phyloP scores from a whole-genome alignment of 495 filamentous ascomycete species.

The Penicillium diatomitis region DNA sequence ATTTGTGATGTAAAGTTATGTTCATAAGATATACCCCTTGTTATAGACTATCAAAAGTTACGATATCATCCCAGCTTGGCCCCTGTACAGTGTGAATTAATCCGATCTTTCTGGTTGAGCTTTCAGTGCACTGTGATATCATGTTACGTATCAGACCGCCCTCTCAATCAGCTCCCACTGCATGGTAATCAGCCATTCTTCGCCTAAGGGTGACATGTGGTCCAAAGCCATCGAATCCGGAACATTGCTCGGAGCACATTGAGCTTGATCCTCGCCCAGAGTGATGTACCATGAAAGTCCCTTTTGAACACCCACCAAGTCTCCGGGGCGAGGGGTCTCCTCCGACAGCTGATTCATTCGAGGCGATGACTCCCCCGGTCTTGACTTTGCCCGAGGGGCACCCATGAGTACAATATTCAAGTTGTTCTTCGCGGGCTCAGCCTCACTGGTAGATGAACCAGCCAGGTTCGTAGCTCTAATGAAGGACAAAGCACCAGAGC shows the following conservation, averaged over 20 bases:
- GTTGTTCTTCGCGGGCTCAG: neutral
- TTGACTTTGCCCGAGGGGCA: conserved; percentile 12
- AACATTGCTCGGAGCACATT: neutral
- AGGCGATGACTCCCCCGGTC: neutral
- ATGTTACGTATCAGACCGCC: neutral
- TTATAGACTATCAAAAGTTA: neutral
- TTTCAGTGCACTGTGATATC: neutral
- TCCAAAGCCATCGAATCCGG: neutral
- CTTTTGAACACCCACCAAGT: conserved; percentile 23
- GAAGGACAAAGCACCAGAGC: conserved; percentile 25
- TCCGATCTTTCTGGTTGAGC: too few relatives aligned
- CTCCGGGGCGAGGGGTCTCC: conserved; percentile 10
- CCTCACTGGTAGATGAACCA: neutral
- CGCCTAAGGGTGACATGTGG: neutral
- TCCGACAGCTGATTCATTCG: neutral
- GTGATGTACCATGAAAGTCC: conserved; percentile 31
- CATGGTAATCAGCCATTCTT: conserved; percentile 29
- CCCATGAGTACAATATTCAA: conserved; percentile 26
- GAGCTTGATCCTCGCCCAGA: conserved; percentile 2
- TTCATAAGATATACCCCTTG: conserved; percentile 17
- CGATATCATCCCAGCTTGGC: too few relatives aligned
- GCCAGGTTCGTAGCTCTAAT: conserved; percentile 10
- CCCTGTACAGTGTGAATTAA: too few relatives aligned
- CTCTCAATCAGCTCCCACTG: conserved; percentile 31
- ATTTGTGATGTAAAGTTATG: conserved; percentile 7